Percentiles rank a stretch among this genome's conserved stretches.
These are phyloP conservation scores for Acanthamoeba healyi DNA, from an alignment of 208 protist species.

Conservation along the genomic window DNA sequence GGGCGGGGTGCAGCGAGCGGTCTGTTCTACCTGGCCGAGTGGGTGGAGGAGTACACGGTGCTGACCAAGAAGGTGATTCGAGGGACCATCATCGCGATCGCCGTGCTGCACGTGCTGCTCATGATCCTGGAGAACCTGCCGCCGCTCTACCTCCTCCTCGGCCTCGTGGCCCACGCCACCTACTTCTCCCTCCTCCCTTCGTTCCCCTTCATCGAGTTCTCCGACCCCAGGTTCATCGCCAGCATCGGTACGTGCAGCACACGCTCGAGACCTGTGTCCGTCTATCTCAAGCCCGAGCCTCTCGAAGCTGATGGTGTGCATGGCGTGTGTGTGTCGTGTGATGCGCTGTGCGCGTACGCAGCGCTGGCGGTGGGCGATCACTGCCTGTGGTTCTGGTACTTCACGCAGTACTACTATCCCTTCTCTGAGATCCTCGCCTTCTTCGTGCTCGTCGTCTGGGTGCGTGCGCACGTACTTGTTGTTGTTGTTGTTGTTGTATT, in stretches of 20 bases:
- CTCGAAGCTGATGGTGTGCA: too few species aligned
- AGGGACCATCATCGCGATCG: conserved; percentile 2
- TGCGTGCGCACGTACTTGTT: not conserved
- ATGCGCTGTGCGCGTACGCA: too few species aligned
- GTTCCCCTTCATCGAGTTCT: conserved; percentile 78
- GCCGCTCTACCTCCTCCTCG: conserved; percentile 36
- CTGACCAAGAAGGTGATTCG: conserved; percentile 75
- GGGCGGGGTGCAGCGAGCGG: conserved; percentile 72
- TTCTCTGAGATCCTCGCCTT: conserved; percentile 77
- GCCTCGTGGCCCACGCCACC: conserved; percentile 26
- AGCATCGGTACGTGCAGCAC: conserved; percentile 44
- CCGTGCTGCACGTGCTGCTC: conserved; percentile 71
- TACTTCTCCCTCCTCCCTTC: conserved; percentile 72
- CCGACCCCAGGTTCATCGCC: conserved; percentile 67
- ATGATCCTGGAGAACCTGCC: conserved; percentile 71
- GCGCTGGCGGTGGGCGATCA: conserved; percentile 65
- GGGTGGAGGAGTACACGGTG: conserved; percentile 82
- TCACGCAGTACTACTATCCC: conserved; percentile 78
- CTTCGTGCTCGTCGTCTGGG: conserved; percentile 82
- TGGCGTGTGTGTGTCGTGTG: not conserved
- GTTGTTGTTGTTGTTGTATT: not conserved
- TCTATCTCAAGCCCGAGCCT: too few species aligned
- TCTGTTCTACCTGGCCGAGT: conserved; percentile 81
- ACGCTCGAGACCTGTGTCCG: not conserved
- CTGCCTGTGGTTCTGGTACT: conserved; percentile 74